Evolutionary conservation across 768 basidiomycete genomes (phyloP).

Genomic region (Termitomyces heimii): DNA sequence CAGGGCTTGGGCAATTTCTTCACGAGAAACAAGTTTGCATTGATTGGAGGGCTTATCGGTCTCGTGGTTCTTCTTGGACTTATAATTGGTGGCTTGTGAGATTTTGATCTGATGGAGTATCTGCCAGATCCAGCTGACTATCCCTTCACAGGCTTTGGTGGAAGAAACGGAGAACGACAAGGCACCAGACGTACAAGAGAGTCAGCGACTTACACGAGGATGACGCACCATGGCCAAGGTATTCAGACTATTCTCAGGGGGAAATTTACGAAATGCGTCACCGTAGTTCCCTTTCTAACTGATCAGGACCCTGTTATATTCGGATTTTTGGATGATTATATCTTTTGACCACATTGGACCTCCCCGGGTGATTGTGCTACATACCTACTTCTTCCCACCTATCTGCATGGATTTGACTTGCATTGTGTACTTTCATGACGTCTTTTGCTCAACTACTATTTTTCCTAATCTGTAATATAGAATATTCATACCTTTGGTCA

Average conservation of each 20-base stretch:
- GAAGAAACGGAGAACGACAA: conserved; percentile 17
- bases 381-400: no score
- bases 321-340: neutral
- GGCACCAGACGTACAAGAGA: conserved; percentile 8
- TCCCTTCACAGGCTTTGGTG: conserved; percentile 20
- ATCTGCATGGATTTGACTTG: neutral
- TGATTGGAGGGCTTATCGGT: conserved; percentile 45
- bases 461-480: neutral
- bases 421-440: neutral
- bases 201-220: conserved; percentile 14
- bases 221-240: conserved; percentile 8
- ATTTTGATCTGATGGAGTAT: neutral
- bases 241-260: conserved; percentile 6
- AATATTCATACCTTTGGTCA: neutral
- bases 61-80: conserved; percentile 32
- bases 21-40: conserved; percentile 32
- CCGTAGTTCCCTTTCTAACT: neutral
- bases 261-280: conserved; percentile 7
- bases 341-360: neutral
- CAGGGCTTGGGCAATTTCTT: conserved; percentile 42
- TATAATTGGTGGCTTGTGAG: conserved; percentile 34
- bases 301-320: neutral
- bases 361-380: no score
- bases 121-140: neutral
- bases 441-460: neutral